Conservation (phyloP, 352 stramenopile species). For the Phytophthora citrophthora region DNA sequence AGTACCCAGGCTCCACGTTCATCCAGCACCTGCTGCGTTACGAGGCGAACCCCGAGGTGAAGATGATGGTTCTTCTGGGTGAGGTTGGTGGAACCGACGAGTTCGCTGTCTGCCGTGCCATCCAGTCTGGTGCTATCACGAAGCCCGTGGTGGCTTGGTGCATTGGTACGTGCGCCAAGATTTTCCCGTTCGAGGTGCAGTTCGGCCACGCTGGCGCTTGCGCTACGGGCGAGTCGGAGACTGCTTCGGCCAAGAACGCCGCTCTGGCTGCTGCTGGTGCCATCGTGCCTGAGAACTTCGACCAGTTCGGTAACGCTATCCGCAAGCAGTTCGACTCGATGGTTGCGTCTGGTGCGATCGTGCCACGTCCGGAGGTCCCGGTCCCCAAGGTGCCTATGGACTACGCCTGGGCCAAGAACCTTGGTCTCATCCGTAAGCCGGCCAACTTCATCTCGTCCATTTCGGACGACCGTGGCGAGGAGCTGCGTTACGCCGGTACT, state of each 20-base stretch:
- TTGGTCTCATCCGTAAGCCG: slow-evolving; percentile 96
- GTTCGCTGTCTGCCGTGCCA: slow-evolving; percentile 94
- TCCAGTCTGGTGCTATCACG: slow-evolving; percentile 94
- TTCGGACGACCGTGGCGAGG: slow-evolving; percentile 96
- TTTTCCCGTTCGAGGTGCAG: slow-evolving; percentile 98
- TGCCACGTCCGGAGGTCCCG: slow-evolving; percentile 88
- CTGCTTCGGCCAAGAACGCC: slow-evolving; percentile 94
- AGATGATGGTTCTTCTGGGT: slow-evolving; percentile 97
- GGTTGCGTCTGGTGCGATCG: slow-evolving; percentile 77
- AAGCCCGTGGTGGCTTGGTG: slow-evolving; percentile 98
- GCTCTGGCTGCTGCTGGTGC: slow-evolving; percentile 91
- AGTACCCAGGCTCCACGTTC: slow-evolving; percentile 96
- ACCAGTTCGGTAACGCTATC: slow-evolving; percentile 94
- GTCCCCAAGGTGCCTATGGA: slow-evolving; percentile 97
- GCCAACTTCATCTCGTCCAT: slow-evolving; percentile 98
- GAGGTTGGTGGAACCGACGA: slow-evolving; percentile 97
- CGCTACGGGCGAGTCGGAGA: slow-evolving; percentile 93
- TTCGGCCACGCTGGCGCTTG: slow-evolving; percentile 96
- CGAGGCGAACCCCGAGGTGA: slow-evolving; percentile 94
- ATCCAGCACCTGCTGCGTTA: slow-evolving; percentile 97
- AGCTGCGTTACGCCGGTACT: slow-evolving; percentile 95
- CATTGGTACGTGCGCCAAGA: slow-evolving; percentile 97
- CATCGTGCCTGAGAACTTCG: slow-evolving; percentile 94
- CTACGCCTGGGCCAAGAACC: slow-evolving; percentile 96
- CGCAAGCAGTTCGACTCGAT: slow-evolving; percentile 91